Base-by-base conservation (phyloP, 1,139 yeast genomes). In the Meyerozyma athensensis region DNA sequence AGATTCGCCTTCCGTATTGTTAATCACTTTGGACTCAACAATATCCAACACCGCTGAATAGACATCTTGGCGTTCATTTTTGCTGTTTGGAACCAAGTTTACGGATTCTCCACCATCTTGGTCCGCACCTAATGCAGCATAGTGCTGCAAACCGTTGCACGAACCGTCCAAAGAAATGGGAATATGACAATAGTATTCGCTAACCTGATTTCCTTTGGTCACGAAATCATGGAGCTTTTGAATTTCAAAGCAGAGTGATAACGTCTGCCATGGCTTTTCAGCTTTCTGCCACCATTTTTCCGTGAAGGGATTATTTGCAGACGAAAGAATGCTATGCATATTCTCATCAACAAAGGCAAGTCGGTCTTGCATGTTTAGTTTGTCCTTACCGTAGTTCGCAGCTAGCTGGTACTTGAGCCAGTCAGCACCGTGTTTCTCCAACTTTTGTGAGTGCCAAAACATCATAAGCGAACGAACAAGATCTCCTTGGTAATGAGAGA, bases 121-220 rank as follows among this genome's bases (percentile, higher is more conserved):
- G 41, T 70, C 74, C 2, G 56, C 56, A 1, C 71, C 65, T 17
- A 70, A 48, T 0, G 73, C 75, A 2, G 76, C 71, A 49, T 68
- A 70, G 46, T 70, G 76, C 45, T 70, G 76, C 19, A 70, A 54
- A 3, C 76, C 76, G 46, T 70, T 70, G 42, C 76, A 70, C 0
- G 74, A 64, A 1, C 76, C 76, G 46, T 70, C 76, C 43, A 63
- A 70, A 39, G 68, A 72, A 5, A 70, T 56, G 1, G 74, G 71
- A 10, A 68, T 52, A 20, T 72, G 51, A 30, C 64, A 54, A n/a
- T 39, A 37, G 40, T 52, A 70, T 1, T 56, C 44, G 19, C 53
- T 50, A 3, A 59, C 38, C 1, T 43, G 36, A 2, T 50, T 52
- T 3, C 56, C 54, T 1, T 40, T 34, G 2, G 48, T 46, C 5